Conservation (phyloP, 1,284 basidiomycete genomes). For the Erythrobasidium hasegawianum region DNA sequence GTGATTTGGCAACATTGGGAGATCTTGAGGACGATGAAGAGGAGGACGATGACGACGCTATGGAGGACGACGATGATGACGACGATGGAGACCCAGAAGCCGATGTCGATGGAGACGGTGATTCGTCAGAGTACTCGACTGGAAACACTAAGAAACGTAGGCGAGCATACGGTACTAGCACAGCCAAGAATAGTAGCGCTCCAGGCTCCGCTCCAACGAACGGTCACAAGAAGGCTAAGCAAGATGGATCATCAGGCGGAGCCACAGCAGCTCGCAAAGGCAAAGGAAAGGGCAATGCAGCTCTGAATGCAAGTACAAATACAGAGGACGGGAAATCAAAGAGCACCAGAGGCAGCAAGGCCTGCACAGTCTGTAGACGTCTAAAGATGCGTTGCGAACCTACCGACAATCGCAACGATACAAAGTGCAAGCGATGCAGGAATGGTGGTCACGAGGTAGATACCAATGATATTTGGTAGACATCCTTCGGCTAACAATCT, state of each 20-base stretch:
- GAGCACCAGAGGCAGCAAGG: conserved; percentile 55
- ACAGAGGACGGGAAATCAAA: conserved; percentile 40
- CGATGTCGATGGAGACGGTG: conserved; percentile 6
- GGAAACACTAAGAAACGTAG: background rate
- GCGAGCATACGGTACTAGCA: background rate
- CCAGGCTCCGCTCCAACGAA: background rate
- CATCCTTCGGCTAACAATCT: background rate
- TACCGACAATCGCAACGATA: conserved; percentile 75
- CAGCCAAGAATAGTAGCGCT: background rate
- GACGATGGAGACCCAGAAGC: conserved; percentile 30
- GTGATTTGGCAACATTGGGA: background rate
- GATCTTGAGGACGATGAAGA: conserved; percentile 51
- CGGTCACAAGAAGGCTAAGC: background rate
- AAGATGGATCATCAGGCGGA: background rate
- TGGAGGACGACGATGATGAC: conserved; percentile 18
- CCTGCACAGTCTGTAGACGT: conserved; percentile 88
- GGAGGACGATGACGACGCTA: conserved; percentile 43
- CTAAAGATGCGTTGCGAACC: conserved; percentile 95
- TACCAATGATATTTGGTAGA: conserved; percentile 7
- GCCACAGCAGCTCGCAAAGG: background rate
- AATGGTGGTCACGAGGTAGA: conserved; percentile 67
- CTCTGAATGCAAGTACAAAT: background rate
- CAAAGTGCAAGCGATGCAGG: conserved; percentile 59
- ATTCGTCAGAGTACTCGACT: conserved; percentile 4
- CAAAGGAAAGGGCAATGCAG: conserved; percentile 17